These are phyloP conservation scores for Apiotrichum mycotoxinovorans DNA, from an alignment of 1,284 basidiomycete species.

Conservation along the genomic window DNA sequence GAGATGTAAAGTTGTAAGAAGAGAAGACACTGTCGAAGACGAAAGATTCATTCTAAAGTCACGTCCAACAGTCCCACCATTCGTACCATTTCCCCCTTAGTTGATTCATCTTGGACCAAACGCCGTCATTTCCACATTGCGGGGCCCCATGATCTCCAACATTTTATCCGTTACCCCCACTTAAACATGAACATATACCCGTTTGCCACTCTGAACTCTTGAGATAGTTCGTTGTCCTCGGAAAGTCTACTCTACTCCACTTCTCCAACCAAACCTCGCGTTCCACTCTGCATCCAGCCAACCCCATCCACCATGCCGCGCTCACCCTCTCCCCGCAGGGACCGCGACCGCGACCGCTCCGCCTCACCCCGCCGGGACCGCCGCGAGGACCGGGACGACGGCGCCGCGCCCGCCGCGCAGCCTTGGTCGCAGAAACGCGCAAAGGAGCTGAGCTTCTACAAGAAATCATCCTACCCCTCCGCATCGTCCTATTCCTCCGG, in stretches of 20 bases:
- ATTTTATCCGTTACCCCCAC: too few relatives aligned
- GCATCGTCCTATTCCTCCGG: slow-evolving; percentile 4
- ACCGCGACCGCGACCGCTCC: slow-evolving; percentile 14
- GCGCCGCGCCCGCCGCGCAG: slow-evolving; percentile 10
- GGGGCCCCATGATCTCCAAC: too few relatives aligned
- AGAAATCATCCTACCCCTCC: slow-evolving; percentile 26
- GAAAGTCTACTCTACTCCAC: neutral
- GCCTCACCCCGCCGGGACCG: slow-evolving; percentile 12
- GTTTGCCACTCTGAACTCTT: too few relatives aligned
- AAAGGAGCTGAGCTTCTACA: slow-evolving; percentile 51
- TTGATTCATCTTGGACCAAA: too few relatives aligned
- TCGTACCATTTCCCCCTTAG: too few relatives aligned
- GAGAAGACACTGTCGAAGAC: neutral
- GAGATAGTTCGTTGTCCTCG: too few relatives aligned
- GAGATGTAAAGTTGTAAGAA: neutral
- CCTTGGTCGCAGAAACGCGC: slow-evolving; percentile 25
- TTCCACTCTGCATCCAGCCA: neutral
- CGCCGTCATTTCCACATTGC: too few relatives aligned
- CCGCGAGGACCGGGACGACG: slow-evolving; percentile 6
- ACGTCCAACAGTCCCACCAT: too few relatives aligned
- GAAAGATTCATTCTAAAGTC: too few relatives aligned
- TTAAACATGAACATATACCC: too few relatives aligned
- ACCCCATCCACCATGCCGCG: slow-evolving; percentile 27
- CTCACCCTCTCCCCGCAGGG: slow-evolving; percentile 26
- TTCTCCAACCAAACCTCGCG: neutral